Evolutionary conservation across 192 early-diverging fungal species (phyloP), one percentile per base, ranked within the genome.

Genomic region (Mortierella hygrophila): DNA sequence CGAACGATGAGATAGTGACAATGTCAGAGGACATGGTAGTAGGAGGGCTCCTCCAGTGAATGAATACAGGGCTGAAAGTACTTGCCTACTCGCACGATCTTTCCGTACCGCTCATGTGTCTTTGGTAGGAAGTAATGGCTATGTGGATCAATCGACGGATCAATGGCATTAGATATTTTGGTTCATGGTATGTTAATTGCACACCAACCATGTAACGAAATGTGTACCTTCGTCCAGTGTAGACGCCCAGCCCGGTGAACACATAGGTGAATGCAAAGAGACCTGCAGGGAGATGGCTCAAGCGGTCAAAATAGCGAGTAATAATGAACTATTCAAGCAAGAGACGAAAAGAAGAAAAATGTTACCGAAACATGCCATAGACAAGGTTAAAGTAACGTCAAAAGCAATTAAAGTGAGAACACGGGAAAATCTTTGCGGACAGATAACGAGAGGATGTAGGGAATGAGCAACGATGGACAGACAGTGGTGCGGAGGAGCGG

Each of bases 51-150:
- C 72, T 4, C 26, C 44, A 52, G 8, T 35, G 46, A 63, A 65
- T 20, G 6, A 26, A 18, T 35, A 18, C 15, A 15, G 52, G 8
- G 5, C 29, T 65, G 11, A 16, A 65, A 65, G 57, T n/a, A 70
- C 79, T 68, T 81, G 65, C 79, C 79, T 75, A 83, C 57, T 77
- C 81, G 81, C n/a, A 83, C 81, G 29, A 83, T 40, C n/a, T 77
- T 69, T 10, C 81, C 81, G 11, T 54, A 69, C 9, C 76, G 52
- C 70, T 68, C 72, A 32, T 83, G 81, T 2, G 81, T 55, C 4
- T 4, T 6, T n/a, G 81, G 81, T 49, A 83, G 35, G 44, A 73
- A 77, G 63, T 83, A 83, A 42, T 83, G 81, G 68, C 81, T 83
- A 49, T 63, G 32, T 42, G n/a, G 9, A 57, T 26, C 9, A 26